Evolutionary conservation across 1,284 basidiomycete species (phyloP).

Genomic region (Cutaneotrichosporon dermatis): DNA sequence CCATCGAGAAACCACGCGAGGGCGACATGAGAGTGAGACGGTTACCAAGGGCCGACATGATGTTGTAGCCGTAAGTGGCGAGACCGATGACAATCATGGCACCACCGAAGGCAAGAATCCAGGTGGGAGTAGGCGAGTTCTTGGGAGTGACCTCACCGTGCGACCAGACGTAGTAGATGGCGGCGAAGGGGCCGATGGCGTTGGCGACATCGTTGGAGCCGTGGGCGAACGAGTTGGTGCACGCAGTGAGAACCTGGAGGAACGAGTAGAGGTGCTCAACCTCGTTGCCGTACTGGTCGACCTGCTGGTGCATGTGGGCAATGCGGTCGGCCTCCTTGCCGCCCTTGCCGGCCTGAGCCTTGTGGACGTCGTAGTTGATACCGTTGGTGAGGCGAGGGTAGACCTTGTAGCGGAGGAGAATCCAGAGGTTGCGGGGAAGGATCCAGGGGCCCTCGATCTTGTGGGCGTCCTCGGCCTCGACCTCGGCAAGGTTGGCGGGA

Average conservation of each 20-base stretch:
- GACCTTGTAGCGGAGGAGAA: constrained; percentile 46
- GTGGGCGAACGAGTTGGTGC: constrained; percentile 54
- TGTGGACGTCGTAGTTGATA: constrained; percentile 46
- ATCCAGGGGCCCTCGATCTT: constrained; percentile 37
- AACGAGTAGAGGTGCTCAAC: constrained; percentile 54
- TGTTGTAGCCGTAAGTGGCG: constrained; percentile 50
- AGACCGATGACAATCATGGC: constrained; percentile 51
- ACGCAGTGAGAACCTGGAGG: constrained; percentile 54
- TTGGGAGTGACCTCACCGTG: constrained; percentile 33
- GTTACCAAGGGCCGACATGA: constrained; percentile 51
- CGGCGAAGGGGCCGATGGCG: constrained; percentile 46
- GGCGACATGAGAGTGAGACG: constrained; percentile 52
- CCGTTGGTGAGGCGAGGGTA: constrained; percentile 34
- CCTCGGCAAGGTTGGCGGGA: constrained; percentile 24
- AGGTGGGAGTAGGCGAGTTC: constrained; percentile 48
- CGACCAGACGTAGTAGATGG: constrained; percentile 50
- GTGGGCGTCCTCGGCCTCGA: constrained; percentile 26
- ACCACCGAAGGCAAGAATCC: constrained; percentile 51
- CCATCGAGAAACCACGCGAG: constrained; percentile 54
- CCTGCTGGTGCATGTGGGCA: constrained; percentile 45
- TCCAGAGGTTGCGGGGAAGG: constrained; percentile 49
- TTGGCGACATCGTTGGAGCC: constrained; percentile 50
- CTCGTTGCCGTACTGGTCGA: constrained; percentile 52
- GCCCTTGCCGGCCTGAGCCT: constrained; percentile 34
- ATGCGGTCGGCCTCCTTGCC: constrained; percentile 38